phyloP scores from a whole-genome alignment of 371 early-diverging fungal species.

The Smittium culicis region DNA sequence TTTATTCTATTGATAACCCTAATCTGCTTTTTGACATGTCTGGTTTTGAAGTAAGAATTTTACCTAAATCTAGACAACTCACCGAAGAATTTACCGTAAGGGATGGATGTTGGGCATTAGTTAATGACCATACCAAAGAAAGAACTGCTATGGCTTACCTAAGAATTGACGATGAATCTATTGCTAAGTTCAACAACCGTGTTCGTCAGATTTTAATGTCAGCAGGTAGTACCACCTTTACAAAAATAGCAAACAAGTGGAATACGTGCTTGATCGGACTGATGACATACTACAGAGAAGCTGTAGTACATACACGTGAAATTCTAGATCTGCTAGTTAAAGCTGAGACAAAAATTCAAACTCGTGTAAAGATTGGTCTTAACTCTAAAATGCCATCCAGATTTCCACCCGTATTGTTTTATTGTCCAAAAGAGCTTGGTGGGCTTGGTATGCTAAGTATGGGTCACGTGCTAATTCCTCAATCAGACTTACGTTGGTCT shows the following conservation, averaged over 20 bases:
- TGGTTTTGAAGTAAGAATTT: conserved; percentile 61
- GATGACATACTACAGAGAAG: conserved; percentile 97
- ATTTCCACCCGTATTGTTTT: conserved; percentile 96
- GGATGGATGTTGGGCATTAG: conserved; percentile 94
- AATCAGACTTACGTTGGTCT: conserved; percentile 91
- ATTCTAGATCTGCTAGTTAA: conserved; percentile 89
- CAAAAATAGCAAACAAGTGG: conserved; percentile 97
- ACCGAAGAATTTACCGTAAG: conserved; percentile 78
- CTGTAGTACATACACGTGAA: conserved; percentile 93
- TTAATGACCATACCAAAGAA: conserved; percentile 93
- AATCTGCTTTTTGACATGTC: conserved; percentile 84
- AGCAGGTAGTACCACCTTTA: conserved; percentile 91
- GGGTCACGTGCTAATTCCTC: conserved; percentile 95
- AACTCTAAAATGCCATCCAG: conserved; percentile 98
- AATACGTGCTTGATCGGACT: conserved; percentile 88
- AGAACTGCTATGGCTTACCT: conserved; percentile 92
- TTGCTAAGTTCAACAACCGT: conserved; percentile 88
- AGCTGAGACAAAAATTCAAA: conserved; percentile 91
- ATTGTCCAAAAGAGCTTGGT: conserved; percentile 88
- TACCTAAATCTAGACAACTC: conserved; percentile 69
- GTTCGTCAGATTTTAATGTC: conserved; percentile 96
- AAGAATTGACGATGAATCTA: conserved; percentile 84
- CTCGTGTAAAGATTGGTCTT: conserved; percentile 97
- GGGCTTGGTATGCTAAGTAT: conserved; percentile 98
- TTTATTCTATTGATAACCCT: conserved; percentile 92